These are phyloP conservation scores for Eucalyptus tenuipes DNA, from an alignment of 345 rosid genomes.

Conservation along the genomic window DNA sequence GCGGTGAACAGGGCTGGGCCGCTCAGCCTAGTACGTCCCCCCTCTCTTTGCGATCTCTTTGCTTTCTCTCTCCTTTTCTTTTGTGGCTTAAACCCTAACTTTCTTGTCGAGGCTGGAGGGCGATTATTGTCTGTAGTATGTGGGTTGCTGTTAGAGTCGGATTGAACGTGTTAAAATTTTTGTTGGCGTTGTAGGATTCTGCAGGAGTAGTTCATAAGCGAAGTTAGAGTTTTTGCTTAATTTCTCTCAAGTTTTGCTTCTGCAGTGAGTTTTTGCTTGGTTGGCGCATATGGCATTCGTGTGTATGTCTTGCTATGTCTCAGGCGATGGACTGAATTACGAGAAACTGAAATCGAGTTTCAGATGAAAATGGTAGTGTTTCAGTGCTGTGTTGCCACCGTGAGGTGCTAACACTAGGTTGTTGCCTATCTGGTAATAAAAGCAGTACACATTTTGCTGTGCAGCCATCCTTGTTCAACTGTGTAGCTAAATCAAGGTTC, in stretches of 20 bases:
- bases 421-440: not conserved
- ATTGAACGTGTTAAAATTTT: not conserved
- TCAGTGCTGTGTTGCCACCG: not conserved
- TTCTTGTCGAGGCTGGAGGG: not conserved
- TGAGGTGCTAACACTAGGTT: not conserved
- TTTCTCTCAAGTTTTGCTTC: not conserved
- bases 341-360: not conserved
- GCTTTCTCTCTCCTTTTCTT: not conserved
- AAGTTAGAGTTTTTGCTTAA: not conserved
- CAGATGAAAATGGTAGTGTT: not conserved
- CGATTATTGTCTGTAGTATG: not conserved
- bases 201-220: not conserved
- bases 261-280: not conserved
- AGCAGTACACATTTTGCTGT: not conserved
- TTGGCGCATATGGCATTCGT: not conserved
- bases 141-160: not conserved
- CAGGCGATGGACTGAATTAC: not conserved
- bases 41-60: not conserved
- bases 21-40: slow-evolving; percentile 86
- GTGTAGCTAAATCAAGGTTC: not conserved
- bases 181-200: not conserved
- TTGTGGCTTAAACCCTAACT: not conserved
- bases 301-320: not conserved
- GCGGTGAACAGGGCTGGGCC: slow-evolving; percentile 99
- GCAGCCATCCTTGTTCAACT: not conserved